Evolutionary conservation across 2,329 filamentous ascomycete species (phyloP), one percentile per base, ranked within the genome.

Genomic region (Botrytis fabae): DNA sequence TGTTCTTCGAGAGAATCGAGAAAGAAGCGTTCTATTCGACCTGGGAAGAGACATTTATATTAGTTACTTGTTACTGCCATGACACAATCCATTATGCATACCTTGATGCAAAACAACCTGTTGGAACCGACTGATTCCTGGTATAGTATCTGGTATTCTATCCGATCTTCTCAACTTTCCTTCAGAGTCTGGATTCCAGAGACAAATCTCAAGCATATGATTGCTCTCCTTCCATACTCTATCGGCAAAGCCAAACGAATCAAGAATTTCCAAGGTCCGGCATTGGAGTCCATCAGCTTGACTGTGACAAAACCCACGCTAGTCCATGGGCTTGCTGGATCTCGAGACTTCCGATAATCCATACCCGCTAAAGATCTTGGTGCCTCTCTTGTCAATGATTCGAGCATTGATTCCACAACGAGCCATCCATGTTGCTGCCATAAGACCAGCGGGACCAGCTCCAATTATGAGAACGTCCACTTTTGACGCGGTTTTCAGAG

Each of bases 31-130:
- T 93, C 91, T 74, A 93, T 89, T 1, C 91, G 87, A 20, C 76
- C 76, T 78, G 20, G 4, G 4, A 25, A 51, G 20, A 64, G 38
- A 48, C 25, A 22, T 68, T 22, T 18, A 28, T n/a, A 35, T 69
- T 28, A 70, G 62, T 20, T 12, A 48, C 22, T 14, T 51, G 22
- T 25, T n/a, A 25, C 25, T 51, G 48, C 22, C 25, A 51, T 51
- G 48, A 5, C 14, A 51, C 14, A 6, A 2, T n/a, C 22, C 25
- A n/a, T n/a, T 51, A 10, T 51, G n/a, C 25, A 9, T 64, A 74
- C 91, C 92, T 81, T 94, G 92, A 76, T 93, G 91, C 57, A 94
- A 80, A 6, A 92, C 88, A 4, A 89, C 86, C 78, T 93, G 87
- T 71, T 89, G 87, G 76, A 91, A 92, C 8, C 86, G 85, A 35